A percentile compares a stretch with the other conserved stretches of the same genome.
Evolutionary conservation across 345 rosid genomes (phyloP).

Genomic region (Limnanthes douglasii): DNA sequence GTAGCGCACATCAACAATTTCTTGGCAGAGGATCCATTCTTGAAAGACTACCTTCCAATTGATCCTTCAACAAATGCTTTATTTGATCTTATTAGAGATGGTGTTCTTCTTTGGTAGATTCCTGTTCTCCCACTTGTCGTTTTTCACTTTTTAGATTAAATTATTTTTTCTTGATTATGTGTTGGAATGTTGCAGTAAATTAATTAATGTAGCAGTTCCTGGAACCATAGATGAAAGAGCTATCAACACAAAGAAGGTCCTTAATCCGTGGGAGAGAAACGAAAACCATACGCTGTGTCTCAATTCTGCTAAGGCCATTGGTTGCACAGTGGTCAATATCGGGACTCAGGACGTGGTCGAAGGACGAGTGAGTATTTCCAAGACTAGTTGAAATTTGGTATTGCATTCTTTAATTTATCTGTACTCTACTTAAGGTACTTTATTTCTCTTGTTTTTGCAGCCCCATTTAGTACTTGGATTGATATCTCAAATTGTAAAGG

Average conservation of each 20-base stretch:
- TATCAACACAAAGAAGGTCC: slow-evolving; percentile 63
- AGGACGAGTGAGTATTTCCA: slow-evolving; percentile 63
- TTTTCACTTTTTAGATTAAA: neutral
- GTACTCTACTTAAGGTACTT: too few relatives aligned
- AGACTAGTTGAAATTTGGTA: slow-evolving; percentile 1
- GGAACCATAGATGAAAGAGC: slow-evolving; percentile 98
- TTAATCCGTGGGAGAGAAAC: slow-evolving; percentile 98
- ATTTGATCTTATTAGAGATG: slow-evolving; percentile 79
- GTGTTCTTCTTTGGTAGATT: slow-evolving; percentile 87
- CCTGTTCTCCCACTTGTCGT: neutral
- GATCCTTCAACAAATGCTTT: slow-evolving; percentile 67
- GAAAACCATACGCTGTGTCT: slow-evolving; percentile 97
- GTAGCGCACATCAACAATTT: slow-evolving; percentile 72
- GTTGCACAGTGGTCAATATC: slow-evolving; percentile 95
- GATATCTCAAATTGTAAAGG: slow-evolving; percentile 96
- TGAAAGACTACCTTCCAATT: slow-evolving; percentile 66
- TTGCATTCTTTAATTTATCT: neutral
- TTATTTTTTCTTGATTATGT: neutral
- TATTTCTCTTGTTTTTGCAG: slow-evolving; percentile 20
- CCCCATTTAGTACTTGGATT: slow-evolving; percentile 93
- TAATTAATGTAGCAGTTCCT: slow-evolving; percentile 94
- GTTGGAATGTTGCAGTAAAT: slow-evolving; percentile 54
- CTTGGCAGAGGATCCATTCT: slow-evolving; percentile 77
- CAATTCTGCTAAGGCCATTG: slow-evolving; percentile 97
- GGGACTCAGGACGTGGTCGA: slow-evolving; percentile 88